phyloP scores from a whole-genome alignment of 2,329 filamentous ascomycete genomes.

The Claviceps pusilla region DNA sequence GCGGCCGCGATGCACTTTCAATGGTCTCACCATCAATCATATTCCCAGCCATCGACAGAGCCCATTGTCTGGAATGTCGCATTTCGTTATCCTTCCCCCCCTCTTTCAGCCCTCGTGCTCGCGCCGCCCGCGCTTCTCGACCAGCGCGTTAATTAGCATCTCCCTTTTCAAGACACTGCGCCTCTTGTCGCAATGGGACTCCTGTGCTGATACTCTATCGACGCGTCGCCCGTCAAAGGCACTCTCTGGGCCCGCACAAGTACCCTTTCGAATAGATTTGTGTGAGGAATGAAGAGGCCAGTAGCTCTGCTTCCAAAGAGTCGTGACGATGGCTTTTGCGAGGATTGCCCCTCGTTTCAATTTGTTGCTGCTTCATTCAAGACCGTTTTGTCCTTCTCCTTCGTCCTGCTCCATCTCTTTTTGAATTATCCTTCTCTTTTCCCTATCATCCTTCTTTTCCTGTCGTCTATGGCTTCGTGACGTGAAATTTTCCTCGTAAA shows the following conservation, averaged over 20 bases:
- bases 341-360: conserved; percentile 3
- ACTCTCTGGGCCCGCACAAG: conserved; percentile 4
- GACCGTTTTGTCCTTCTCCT: conserved; percentile 1
- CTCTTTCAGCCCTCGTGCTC: conserved; percentile 1
- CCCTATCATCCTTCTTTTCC: conserved; percentile 3
- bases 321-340: conserved; percentile 12
- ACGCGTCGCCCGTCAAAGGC: neutral
- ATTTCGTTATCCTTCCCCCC: conserved; percentile 1
- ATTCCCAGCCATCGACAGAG: neutral
- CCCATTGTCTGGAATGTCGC: conserved; percentile 5
- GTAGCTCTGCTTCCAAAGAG: conserved; percentile 17
- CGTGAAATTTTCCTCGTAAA: neutral
- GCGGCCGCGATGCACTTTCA: neutral
- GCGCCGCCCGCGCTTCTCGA: neutral
- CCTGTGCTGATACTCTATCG: conserved; percentile 2
- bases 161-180: conserved; percentile 16
- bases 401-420: neutral
- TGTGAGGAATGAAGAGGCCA: conserved; percentile 24
- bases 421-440: neutral
- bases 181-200: conserved; percentile 17
- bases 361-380: conserved; percentile 1
- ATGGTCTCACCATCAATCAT: conserved; percentile 1
- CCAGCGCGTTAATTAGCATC: neutral
- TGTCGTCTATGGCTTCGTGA: conserved; percentile 2
- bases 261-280: conserved; percentile 10